These are phyloP conservation scores for Xylaria sp. DNA, from an alignment of 2,329 filamentous ascomycete species.

Conservation along the genomic window DNA sequence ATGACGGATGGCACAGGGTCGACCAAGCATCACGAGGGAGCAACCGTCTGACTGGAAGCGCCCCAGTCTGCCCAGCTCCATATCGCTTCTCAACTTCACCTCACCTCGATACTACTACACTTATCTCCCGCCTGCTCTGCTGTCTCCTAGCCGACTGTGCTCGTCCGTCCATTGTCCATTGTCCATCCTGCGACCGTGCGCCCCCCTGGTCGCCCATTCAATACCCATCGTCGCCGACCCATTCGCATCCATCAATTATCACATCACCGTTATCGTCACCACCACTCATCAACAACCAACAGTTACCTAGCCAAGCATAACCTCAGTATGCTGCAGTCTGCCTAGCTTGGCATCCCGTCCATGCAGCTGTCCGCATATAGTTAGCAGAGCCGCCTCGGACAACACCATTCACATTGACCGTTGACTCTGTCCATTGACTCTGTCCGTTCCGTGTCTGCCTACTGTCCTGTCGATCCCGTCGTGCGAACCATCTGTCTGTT, in stretches of 20 bases:
- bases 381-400: constrained; percentile 47
- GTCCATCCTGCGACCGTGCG: constrained; percentile 10
- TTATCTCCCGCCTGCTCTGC: constrained; percentile 7
- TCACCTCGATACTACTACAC: neutral
- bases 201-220: neutral
- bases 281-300: neutral
- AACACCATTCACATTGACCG: constrained; percentile 28
- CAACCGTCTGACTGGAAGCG: constrained; percentile 44
- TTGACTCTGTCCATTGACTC: constrained; percentile 24
- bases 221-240: constrained; percentile 10
- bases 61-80: constrained; percentile 21
- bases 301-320: constrained; percentile 22
- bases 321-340: constrained; percentile 43
- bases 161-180: too few species aligned
- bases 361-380: constrained; percentile 48
- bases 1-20: constrained; percentile 48
- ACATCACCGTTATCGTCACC: neutral
- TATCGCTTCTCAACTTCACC: constrained; percentile 21
- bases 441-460: constrained; percentile 38
- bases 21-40: constrained; percentile 46
- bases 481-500: constrained; percentile 14
- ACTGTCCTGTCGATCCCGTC: constrained; percentile 22
- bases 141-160: neutral
- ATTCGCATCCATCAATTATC: constrained; percentile 17
- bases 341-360: constrained; percentile 42